phyloP scores from a whole-genome alignment of 805 yeast genomes.

The Metschnikowia aberdeeniae region DNA sequence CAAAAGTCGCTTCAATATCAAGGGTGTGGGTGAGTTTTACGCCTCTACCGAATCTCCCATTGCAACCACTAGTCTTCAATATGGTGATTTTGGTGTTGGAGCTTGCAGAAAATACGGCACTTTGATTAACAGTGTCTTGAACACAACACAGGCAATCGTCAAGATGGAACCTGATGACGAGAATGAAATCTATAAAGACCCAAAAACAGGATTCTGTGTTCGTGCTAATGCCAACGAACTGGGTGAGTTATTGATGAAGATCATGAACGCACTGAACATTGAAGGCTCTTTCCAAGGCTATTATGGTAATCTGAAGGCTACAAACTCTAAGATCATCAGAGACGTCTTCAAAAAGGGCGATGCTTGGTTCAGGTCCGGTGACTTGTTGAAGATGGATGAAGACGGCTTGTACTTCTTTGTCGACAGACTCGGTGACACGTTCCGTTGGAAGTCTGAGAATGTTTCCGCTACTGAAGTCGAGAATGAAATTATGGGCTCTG shows the following conservation, averaged over 20 bases:
- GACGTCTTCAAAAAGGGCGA: constrained; percentile 83
- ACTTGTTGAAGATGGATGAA: constrained; percentile 64
- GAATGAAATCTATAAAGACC: constrained; percentile 63
- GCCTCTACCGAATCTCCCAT: constrained; percentile 92
- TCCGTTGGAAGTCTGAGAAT: constrained; percentile 95
- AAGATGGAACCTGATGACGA: constrained; percentile 81
- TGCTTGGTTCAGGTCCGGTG: constrained; percentile 89
- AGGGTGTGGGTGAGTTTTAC: constrained; percentile 82
- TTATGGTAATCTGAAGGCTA: constrained; percentile 72
- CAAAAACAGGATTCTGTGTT: constrained; percentile 57
- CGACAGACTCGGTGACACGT: constrained; percentile 92
- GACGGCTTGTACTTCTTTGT: constrained; percentile 75
- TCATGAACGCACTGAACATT: constrained; percentile 59
- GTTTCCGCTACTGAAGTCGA: constrained; percentile 94
- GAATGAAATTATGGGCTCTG: constrained; percentile 54
- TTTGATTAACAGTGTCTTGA: constrained; percentile 47
- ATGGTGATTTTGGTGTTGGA: constrained; percentile 77
- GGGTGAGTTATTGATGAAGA: constrained; percentile 82
- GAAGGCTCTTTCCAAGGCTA: constrained; percentile 86
- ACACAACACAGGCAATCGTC: constrained; percentile 55
- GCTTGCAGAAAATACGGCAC: constrained; percentile 81
- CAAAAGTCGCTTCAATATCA: constrained; percentile 70
- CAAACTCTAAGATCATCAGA: constrained; percentile 67
- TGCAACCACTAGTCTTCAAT: constrained; percentile 77
- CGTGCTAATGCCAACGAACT: constrained; percentile 59